These are phyloP conservation scores for Planoprotostelium fungivorum DNA, from an alignment of 78 protist genomes.

Conservation along the genomic window DNA sequence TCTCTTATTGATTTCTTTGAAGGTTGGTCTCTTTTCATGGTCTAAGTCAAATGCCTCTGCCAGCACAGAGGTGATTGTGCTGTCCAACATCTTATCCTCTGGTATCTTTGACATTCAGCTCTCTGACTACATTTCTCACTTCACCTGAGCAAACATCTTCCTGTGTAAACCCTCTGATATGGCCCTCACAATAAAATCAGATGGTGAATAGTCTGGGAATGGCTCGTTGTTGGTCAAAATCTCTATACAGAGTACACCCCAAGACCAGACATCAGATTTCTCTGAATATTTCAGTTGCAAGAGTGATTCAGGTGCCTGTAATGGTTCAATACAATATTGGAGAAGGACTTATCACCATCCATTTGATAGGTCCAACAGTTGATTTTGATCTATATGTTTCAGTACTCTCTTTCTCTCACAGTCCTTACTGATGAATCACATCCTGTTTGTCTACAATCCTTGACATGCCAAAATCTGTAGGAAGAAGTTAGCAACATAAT, in stretches of 20 bases:
- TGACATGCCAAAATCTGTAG: not conserved
- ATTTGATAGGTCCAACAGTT: not conserved
- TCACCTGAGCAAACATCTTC: not conserved
- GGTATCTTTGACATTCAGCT: not conserved
- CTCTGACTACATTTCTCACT: not conserved
- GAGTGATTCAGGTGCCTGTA: not conserved
- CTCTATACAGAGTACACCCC: not conserved
- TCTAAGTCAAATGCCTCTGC: not conserved
- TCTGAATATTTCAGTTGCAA: not conserved
- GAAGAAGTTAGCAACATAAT: not conserved
- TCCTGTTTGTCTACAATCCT: not conserved
- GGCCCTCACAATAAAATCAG: not conserved
- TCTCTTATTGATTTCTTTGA: not conserved
- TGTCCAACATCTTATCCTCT: not conserved
- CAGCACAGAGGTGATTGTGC: not conserved
- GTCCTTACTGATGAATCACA: not conserved
- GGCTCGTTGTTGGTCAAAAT: not conserved
- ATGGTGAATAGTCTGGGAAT: not conserved
- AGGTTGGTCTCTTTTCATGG: not conserved
- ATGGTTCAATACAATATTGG: not conserved
- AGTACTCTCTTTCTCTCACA: no score
- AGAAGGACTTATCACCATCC: not conserved
- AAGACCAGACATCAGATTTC: not conserved
- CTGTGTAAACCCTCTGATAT: not conserved
- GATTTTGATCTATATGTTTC: no score